A percentile compares a stretch with the other conserved stretches of the same genome.
Evolutionary conservation across 2,329 filamentous ascomycete genomes (phyloP).

Genomic region (Pseudocercospora fijiensis): DNA sequence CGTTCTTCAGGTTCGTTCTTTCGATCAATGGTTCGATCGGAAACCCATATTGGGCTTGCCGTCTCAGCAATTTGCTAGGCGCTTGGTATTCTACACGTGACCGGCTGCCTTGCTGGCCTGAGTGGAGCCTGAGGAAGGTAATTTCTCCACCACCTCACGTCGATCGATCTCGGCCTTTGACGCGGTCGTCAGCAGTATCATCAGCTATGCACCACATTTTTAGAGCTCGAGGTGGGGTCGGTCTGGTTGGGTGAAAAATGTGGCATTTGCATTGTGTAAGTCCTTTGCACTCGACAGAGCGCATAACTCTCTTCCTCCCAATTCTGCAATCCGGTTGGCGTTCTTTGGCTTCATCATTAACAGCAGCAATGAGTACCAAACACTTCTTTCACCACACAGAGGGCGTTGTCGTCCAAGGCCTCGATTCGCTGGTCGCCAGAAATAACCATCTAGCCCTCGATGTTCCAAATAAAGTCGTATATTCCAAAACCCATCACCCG

Average conservation of each 20-base stretch:
- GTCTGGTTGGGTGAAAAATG: slow-evolving; percentile 5
- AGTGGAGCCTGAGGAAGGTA: not conserved
- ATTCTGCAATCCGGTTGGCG: too few relatives aligned
- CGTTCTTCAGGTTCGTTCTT: not conserved
- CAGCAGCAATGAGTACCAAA: slow-evolving; percentile 51
- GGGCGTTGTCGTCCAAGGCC: slow-evolving; percentile 51
- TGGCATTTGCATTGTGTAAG: not conserved
- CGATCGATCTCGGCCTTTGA: slow-evolving; percentile 16
- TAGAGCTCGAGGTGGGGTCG: slow-evolving; percentile 13
- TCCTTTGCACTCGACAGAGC: not conserved
- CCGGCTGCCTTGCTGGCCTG: too few relatives aligned
- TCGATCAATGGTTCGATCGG: not conserved
- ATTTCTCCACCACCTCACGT: slow-evolving; percentile 1
- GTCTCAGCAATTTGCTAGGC: slow-evolving; percentile 6
- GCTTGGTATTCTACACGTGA: too few relatives aligned
- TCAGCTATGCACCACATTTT: slow-evolving; percentile 6
- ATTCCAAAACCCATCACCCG: slow-evolving; percentile 46
- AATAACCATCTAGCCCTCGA: slow-evolving; percentile 49
- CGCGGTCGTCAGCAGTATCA: slow-evolving; percentile 7
- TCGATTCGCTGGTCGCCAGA: slow-evolving; percentile 49
- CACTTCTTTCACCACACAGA: slow-evolving; percentile 55
- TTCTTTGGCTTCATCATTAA: not conserved
- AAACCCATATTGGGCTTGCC: slow-evolving; percentile 2
- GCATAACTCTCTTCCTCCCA: not conserved
- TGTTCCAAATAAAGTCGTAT: slow-evolving; percentile 50